Evolutionary conservation across 345 rosid species (phyloP), one percentile per base, ranked within the genome.

Genomic region (Brassica incana): DNA sequence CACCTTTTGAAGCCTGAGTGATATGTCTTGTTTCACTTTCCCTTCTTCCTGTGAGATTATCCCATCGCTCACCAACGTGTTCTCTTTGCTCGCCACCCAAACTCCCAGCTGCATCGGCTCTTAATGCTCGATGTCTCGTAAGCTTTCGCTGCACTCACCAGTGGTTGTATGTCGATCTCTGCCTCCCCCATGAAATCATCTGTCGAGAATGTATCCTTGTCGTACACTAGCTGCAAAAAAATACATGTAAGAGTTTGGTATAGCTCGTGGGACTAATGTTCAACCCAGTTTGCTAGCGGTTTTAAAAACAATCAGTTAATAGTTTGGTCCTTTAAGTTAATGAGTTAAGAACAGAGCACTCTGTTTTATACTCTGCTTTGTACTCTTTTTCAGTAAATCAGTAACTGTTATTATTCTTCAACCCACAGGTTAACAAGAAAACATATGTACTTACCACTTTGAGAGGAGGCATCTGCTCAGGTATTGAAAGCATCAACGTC

Each of bases 171-270:
- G 86, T 95, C 97, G n/a, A 95, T 91, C 85, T 95, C 98, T 0
- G 98, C 95, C 69, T 92, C 98, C 40, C 99, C 99, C 98, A 93
- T 95, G 79, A 93, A 95, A 86, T 95, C 98, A 73, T 95, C 97
- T 0, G 90, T 81, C 36, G 88, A 73, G 83, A 95, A 95, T 8
- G 88, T 91, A 78, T 95, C 99, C 80, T 93, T 95, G 69, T 95
- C 99, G 52, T 88, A 93, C 71, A 93, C 97, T 67, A 89, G 75
- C 98, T 93, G 93, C 25, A 23, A 29, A 8, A 77, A 85, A 16
- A 73, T 45, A 25, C 71, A 74, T 5, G 2, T 40, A 14, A 75
- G 29, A 23, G 38, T 77, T 52, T 73, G 14, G 52, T 65, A 32
- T 15, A 27, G 32, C 48, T 27, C 12, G 3, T 11, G 10, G 20